These are phyloP conservation scores for Bondarzewia mesenterica DNA, from an alignment of 1,284 basidiomycete species.

Conservation along the genomic window DNA sequence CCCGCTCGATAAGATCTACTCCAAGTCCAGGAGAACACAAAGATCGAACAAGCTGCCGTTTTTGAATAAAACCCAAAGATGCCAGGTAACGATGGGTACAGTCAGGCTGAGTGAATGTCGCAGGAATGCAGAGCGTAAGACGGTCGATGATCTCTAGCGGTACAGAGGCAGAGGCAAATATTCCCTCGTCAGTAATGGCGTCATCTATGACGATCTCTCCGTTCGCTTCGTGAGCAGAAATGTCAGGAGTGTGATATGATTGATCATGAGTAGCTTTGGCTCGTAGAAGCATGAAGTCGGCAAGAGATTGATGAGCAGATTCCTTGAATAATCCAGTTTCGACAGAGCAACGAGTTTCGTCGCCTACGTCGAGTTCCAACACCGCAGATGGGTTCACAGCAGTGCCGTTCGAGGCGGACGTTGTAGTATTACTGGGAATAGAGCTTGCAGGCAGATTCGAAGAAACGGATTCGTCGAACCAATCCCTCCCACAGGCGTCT, in stretches of 20 bases:
- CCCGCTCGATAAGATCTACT: conserved; percentile 55
- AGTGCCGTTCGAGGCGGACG: background rate
- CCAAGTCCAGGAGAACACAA: conserved; percentile 35
- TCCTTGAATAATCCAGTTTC: no score
- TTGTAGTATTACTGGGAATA: background rate
- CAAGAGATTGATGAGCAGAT: background rate
- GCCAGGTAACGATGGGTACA: conserved; percentile 57
- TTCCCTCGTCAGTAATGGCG: background rate
- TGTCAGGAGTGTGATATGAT: background rate
- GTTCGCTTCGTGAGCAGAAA: background rate
- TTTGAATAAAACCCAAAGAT: conserved; percentile 60
- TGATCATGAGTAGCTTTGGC: background rate
- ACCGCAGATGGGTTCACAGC: background rate
- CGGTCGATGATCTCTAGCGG: conserved; percentile 1
- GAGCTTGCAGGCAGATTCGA: background rate
- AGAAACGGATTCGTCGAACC: background rate
- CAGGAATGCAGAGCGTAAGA: background rate
- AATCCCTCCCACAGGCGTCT: background rate
- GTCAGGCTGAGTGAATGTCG: conserved; percentile 15
- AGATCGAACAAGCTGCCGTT: conserved; percentile 43
- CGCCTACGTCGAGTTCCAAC: background rate
- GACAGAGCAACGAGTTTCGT: background rate
- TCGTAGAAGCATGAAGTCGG: background rate
- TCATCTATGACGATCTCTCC: background rate
- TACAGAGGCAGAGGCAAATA: background rate